Percentiles rank a stretch among this genome's conserved stretches.
phyloP scores from a whole-genome alignment of 352 stramenopile genomes.

The Phytophthora sp. region DNA sequence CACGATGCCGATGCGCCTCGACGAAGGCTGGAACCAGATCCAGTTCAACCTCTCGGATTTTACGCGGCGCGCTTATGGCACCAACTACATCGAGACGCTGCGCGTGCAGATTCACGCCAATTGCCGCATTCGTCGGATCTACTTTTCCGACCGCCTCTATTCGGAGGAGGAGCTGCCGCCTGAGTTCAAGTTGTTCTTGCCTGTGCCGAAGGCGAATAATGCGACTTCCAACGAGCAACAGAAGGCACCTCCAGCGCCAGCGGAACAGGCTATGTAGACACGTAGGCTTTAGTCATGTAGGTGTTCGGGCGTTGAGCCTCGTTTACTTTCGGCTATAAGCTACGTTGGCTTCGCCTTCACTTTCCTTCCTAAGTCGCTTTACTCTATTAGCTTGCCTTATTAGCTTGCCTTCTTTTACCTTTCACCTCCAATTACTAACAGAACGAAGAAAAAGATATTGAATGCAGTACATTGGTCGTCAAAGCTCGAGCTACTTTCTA shows the following conservation, averaged over 20 bases:
- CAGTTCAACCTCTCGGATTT: slow-evolving; percentile 99
- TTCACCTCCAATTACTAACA: too few species aligned
- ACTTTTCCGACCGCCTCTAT: slow-evolving; percentile 98
- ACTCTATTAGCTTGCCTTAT: slow-evolving; percentile 16
- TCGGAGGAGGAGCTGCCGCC: slow-evolving; percentile 96
- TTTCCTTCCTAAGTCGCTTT: neutral
- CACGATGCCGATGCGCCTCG: slow-evolving; percentile 98
- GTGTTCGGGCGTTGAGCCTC: neutral
- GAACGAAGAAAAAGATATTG: too few species aligned
- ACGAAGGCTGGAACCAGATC: slow-evolving; percentile 99
- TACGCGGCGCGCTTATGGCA: slow-evolving; percentile 96
- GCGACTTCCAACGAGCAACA: slow-evolving; percentile 40
- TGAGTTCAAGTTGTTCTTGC: slow-evolving; percentile 98
- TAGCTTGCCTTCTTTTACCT: too few species aligned
- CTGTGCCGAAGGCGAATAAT: slow-evolving; percentile 90
- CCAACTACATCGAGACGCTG: slow-evolving; percentile 98
- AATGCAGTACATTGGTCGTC: slow-evolving; percentile 21
- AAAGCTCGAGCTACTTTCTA: slow-evolving; percentile 14
- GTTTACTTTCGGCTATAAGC: neutral
- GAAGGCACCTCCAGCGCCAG: slow-evolving; percentile 44
- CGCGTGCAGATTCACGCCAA: slow-evolving; percentile 98
- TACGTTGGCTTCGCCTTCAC: neutral
- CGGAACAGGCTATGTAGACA: slow-evolving; percentile 51
- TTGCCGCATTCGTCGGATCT: slow-evolving; percentile 97
- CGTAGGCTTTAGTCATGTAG: neutral